Evolutionary conservation across 2,329 filamentous ascomycete genomes (phyloP), one percentile per base, ranked within the genome.

Genomic region (Fusarium miscanthi): DNA sequence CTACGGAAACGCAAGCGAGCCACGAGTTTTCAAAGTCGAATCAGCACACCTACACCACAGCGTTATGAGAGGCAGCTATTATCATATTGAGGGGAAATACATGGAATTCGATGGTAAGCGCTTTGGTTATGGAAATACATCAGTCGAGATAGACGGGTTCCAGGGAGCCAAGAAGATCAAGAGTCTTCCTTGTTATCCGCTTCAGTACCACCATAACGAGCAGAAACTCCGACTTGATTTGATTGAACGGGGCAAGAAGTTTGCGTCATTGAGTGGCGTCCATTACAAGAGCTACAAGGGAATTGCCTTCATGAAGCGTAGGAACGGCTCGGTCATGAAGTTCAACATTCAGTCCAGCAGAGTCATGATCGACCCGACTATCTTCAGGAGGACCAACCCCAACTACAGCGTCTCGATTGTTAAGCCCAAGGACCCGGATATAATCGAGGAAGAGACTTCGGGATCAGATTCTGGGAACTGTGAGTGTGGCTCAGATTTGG

Each of bases 91-190:
- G 73, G 94, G 92, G 27, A 87, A 86, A 79, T 97, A 96, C 74
- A 87, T 97, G 31, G 94, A 97, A 77, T 97, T 94, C 69, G 94
- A 97, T 75, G 95, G 94, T 63, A 97, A 97, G 79, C 87, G 88
- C 11, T 97, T 95, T 78, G 94, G 94, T 6, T 91, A 92, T 76
- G 93, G 93, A 21, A 90, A 85, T 54, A 89, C 94, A 77, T 85
- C 89, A 16, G 88, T 90, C 41, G 90, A 94, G 56, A 90, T 97
- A 17, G 82, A 87, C 11, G 85, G 89, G 6, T 98, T 97, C 85
- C 92, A 93, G 66, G 94, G 94, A 0, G 89, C 92, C 19, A 89
- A 91, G 69, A 95, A 94, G 82, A 97, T 98, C 77, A 93, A 91
- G 16, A 94, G 89, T 76, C 85, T 97, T 12, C 83, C 88, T 0